Evolutionary conservation across 257 asterid genomes (phyloP), one percentile per base, ranked within the genome.

Genomic region (Solanum bulbocastanum): DNA sequence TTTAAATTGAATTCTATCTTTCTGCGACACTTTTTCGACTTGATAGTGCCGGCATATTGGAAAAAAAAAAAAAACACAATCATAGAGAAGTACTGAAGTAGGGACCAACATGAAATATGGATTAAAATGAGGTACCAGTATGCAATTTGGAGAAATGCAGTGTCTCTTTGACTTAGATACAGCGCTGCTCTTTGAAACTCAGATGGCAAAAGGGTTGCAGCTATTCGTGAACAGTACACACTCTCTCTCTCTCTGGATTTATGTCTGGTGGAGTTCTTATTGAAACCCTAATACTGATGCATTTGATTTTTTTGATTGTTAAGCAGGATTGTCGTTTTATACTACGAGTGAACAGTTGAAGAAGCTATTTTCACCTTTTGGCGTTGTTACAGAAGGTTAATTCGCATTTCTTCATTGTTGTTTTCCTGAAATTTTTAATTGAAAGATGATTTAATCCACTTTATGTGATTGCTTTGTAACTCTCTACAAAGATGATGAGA

Each of bases 261-360:
- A 39, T 32, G 33, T 11, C 12, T 71, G 71, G 6, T 33, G 14
- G 23, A 23, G 72, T 83, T 11, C 66, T 44, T 25, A 49, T 49
- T 49, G 62, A 68, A 78, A 85, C 60, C 35, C 68, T 88, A 36
- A 84, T 37, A 46, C 42, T 68, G 71, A 37, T 46, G 18, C 39
- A 44, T 81, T 81, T 11, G 40, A 15, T 23, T 86, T 87, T 33
- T 62, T 86, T 81, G 79, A 20, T 23, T 16, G 49, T 73, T 66
- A 6, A 11, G 30, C 42, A 96, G 96, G 98, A 87, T 91, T 95
- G 86, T 96, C 99, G 35, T 94, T 95, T 93, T 95, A 94, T 89
- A 89, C 91, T n/a, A 93, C 94, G 22, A 81, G 87, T 49, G 93
- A 91, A 87, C 93, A 89, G 69, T 90, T 96, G 90, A 88, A 88